Percentiles rank a stretch among this genome's conserved stretches.
These are phyloP conservation scores for Diversispora eburnea DNA, from an alignment of 192 early-diverging fungal species.

Conservation along the genomic window DNA sequence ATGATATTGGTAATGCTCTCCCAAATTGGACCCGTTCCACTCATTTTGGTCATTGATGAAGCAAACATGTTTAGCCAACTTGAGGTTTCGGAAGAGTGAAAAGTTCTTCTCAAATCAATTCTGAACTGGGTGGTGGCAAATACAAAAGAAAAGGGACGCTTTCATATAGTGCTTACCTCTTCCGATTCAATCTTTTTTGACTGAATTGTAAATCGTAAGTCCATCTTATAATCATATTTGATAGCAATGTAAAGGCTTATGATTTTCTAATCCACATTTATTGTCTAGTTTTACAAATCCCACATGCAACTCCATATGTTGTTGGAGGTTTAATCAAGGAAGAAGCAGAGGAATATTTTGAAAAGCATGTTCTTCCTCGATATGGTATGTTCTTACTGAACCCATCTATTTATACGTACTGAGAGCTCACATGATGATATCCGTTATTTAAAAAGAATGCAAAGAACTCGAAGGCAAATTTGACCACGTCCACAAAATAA, in stretches of 20 bases:
- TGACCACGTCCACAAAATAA: not conserved
- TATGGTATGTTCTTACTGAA: constrained; percentile 15
- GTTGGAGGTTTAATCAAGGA: constrained; percentile 17
- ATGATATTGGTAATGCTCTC: constrained; percentile 1
- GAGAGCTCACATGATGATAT: not conserved
- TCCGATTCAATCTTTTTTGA: constrained; percentile 1
- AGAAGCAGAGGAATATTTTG: constrained; percentile 22
- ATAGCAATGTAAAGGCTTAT: constrained; percentile 20
- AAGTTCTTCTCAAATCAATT: constrained; percentile 9
- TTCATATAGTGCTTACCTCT: constrained; percentile 14
- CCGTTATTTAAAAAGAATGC: constrained; percentile 14
- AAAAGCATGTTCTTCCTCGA: constrained; percentile 13
- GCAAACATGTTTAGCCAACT: constrained; percentile 16
- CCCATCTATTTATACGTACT: constrained; percentile 18
- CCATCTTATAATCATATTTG: constrained; percentile 24
- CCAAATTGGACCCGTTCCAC: constrained; percentile 4
- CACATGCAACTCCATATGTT: constrained; percentile 23
- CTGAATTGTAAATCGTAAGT: constrained; percentile 15
- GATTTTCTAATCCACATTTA: constrained; percentile 17
- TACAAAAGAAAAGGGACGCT: constrained; percentile 3
- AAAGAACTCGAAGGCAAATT: constrained; percentile 9
- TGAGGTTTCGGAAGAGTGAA: not conserved
- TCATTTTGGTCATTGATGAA: constrained; percentile 15
- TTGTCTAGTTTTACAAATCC: constrained; percentile 11
- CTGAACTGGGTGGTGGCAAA: constrained; percentile 3